A percentile compares a stretch with the other conserved stretches of the same genome.
phyloP scores from a whole-genome alignment of 1,139 yeast species.

The Debaryomyces subglobosus region DNA sequence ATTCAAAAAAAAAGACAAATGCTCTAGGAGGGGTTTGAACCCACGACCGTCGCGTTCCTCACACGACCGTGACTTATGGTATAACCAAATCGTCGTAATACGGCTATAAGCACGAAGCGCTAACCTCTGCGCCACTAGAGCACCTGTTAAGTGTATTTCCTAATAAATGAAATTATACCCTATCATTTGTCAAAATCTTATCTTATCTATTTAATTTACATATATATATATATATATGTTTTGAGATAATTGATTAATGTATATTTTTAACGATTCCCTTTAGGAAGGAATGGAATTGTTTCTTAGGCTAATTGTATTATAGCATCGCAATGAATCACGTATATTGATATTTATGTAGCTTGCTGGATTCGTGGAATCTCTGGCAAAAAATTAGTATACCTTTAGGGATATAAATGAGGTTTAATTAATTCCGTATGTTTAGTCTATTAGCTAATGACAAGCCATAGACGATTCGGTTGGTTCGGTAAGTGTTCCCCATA shows the following conservation, averaged over 20 bases:
- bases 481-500: slow-evolving; percentile 50
- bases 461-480: slow-evolving; percentile 37
- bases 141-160: slow-evolving; percentile 17
- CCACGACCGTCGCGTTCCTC: slow-evolving; percentile 64
- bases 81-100: slow-evolving; percentile 51
- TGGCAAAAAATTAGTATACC: not conserved
- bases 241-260: not conserved
- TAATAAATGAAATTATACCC: not conserved
- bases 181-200: not conserved
- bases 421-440: not conserved
- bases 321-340: no score
- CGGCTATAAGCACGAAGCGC: slow-evolving; percentile 61
- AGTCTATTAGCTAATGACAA: slow-evolving; percentile 42
- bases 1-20: slow-evolving; percentile 39
- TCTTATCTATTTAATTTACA: no score
- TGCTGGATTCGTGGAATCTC: not conserved
- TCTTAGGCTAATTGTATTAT: not conserved
- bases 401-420: no score
- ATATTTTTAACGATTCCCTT: not conserved
- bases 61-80: slow-evolving; percentile 58
- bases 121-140: slow-evolving; percentile 60
- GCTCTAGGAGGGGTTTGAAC: slow-evolving; percentile 62
- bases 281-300: not conserved
- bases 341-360: not conserved
- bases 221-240: not conserved